Evolutionary conservation across 176 grass and related monocot genomes (phyloP).

Genomic region (Eragrostis nindensis): DNA sequence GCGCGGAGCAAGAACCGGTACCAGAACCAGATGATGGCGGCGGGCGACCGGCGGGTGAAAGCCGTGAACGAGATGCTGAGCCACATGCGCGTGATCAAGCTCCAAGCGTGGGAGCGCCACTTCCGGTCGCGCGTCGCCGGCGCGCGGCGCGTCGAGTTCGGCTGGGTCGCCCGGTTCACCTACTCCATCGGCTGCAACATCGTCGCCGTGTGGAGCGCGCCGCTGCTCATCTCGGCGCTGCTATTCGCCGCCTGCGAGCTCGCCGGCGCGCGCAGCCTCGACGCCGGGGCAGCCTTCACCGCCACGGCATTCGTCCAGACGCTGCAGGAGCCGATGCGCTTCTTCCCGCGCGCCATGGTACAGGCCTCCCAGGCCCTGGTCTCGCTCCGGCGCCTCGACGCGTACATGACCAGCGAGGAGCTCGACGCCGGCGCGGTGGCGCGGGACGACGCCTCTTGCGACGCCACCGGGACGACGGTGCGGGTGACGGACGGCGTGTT

Average conservation of each 20-base stretch:
- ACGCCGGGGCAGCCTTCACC: slow-evolving; percentile 87
- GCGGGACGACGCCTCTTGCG: too few relatives aligned
- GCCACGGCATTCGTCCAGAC: slow-evolving; percentile 80
- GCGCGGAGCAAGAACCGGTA: slow-evolving; percentile 79
- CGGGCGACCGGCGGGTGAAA: slow-evolving; percentile 92
- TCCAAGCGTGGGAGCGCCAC: too few relatives aligned
- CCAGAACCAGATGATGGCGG: slow-evolving; percentile 73
- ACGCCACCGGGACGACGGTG: too few relatives aligned
- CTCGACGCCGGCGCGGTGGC: slow-evolving; percentile 67
- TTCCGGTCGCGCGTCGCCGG: too few relatives aligned
- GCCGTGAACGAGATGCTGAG: too few relatives aligned
- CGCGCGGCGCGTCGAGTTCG: too few relatives aligned
- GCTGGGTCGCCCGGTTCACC: slow-evolving; percentile 91
- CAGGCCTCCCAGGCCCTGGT: slow-evolving; percentile 84
- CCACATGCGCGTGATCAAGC: too few relatives aligned
- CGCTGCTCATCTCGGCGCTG: slow-evolving; percentile 56
- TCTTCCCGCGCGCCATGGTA: slow-evolving; percentile 91
- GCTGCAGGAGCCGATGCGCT: slow-evolving; percentile 87
- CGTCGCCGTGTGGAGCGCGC: slow-evolving; percentile 80
- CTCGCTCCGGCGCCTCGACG: slow-evolving; percentile 67
- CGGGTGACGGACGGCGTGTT: slow-evolving; percentile 64
- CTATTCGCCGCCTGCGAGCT: slow-evolving; percentile 74
- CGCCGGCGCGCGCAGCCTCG: slow-evolving; percentile 45
- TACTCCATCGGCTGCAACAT: slow-evolving; percentile 80
- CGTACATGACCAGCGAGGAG: slow-evolving; percentile 77